These are phyloP conservation scores for Melastoma candidum DNA, from an alignment of 441 rosid species.

Conservation along the genomic window DNA sequence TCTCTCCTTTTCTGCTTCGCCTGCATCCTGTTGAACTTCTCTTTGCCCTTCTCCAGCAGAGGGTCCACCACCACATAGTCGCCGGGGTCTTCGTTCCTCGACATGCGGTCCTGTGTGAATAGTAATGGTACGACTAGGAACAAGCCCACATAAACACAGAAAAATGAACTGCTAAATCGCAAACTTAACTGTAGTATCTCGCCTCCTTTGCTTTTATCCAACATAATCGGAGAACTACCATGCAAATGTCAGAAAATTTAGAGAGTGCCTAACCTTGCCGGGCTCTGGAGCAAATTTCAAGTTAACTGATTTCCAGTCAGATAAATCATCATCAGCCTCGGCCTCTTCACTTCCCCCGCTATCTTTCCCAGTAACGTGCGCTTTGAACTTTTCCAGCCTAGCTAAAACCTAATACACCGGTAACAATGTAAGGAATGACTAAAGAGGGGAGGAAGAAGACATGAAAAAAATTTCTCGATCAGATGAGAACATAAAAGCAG, in stretches of 20 bases:
- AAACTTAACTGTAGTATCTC: too few relatives aligned
- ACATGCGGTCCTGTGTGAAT: conserved; percentile 53
- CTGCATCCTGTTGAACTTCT: conserved; percentile 81
- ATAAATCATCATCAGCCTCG: conserved; percentile 40
- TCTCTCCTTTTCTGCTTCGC: conserved; percentile 78
- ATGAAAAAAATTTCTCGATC: conserved; percentile 4
- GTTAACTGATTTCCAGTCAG: conserved; percentile 55
- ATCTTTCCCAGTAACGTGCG: conserved; percentile 37
- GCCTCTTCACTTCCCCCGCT: conserved; percentile 27
- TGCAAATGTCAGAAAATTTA: too few relatives aligned
- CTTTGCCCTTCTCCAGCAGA: conserved; percentile 90
- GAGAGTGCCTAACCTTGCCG: conserved; percentile 46
- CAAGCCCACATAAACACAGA: too few relatives aligned
- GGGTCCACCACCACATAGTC: conserved; percentile 92
- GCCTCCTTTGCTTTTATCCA: too few relatives aligned
- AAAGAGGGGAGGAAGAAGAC: background rate
- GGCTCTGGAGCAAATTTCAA: conserved; percentile 56
- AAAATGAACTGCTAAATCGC: too few relatives aligned
- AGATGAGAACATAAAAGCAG: too few relatives aligned
- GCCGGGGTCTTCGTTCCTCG: conserved; percentile 69
- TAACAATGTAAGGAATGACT: background rate
- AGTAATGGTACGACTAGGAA: conserved; percentile 1
- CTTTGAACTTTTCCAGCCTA: conserved; percentile 67
- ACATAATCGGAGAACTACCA: too few relatives aligned
- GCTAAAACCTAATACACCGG: conserved; percentile 42